Evolutionary conservation across 192 early-diverging fungal genomes (phyloP), one percentile per base, ranked within the genome.

Genomic region (Podila clonocystis): DNA sequence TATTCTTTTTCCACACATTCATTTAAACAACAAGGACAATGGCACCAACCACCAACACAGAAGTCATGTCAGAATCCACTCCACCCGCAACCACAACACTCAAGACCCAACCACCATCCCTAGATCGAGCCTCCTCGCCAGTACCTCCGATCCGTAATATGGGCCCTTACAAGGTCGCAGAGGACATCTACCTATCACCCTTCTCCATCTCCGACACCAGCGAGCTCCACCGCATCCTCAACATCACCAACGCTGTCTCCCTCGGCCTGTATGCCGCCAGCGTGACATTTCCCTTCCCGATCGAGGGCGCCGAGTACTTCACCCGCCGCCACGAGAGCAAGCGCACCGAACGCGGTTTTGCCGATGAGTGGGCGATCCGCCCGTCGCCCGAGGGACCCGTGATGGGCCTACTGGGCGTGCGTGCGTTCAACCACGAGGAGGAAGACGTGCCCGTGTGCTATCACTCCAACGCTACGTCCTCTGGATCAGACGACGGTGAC

Each of bases 361-460:
- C 19, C n/a, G 41, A 15, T 31, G 38, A 5, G 9, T 79, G 69
- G 76, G 76, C 76, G 1, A 79, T 79, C 36, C 70, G 76, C 15
- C 24, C 33, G 0, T n/a, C 17, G 5, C 24, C 26, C 6, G 52
- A 45, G 11, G 76, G 76, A 12, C 69, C 69, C 5, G 69, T 79
- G 17, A 79, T 79, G 12, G 76, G 76, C 0, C 5, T 79, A 1
- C 1, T 79, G 19, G 59, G 30, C 19, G 3, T 79, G 29, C 58
- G 33, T 29, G 28, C 30, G n/a, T 68, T 72, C 6, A 55, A 79
- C 22, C 76, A 79, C 49, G 65, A 64, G 9, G 65, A 79, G 4
- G 20, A 61, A 9, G 52, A 22, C 8, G 20, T 55, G 11, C 52
- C 52, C 0, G n/a, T 38, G 30, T 67, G 48, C 19, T 9, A 13